These are phyloP conservation scores for Cyberlindnera japonica DNA, from an alignment of 805 yeast species.

Conservation along the genomic window DNA sequence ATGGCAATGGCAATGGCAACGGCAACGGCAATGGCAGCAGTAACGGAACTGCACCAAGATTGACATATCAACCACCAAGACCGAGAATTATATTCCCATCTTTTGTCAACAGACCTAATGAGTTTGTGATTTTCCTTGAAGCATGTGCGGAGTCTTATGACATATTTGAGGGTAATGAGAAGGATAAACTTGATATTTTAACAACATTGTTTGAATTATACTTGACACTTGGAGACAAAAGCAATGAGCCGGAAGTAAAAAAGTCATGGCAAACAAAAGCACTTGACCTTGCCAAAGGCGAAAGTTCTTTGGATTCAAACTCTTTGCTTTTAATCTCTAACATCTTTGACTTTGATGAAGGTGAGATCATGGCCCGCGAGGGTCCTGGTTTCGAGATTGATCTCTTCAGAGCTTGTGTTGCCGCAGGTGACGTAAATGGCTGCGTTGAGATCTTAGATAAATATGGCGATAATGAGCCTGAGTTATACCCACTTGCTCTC, in stretches of 20 bases:
- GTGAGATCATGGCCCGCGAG: slow-evolving; percentile 37
- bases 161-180: slow-evolving; percentile 60
- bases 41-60: not conserved
- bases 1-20: slow-evolving; percentile 7
- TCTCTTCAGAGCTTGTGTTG: slow-evolving; percentile 61
- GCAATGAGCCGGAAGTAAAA: slow-evolving; percentile 34
- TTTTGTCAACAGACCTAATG: slow-evolving; percentile 79
- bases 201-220: slow-evolving; percentile 83
- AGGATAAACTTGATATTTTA: slow-evolving; percentile 69
- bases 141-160: slow-evolving; percentile 83
- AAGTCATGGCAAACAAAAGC: slow-evolving; percentile 69
- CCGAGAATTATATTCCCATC: slow-evolving; percentile 85
- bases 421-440: slow-evolving; percentile 51
- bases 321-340: slow-evolving; percentile 42
- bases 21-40: slow-evolving; percentile 1
- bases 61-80: slow-evolving; percentile 83
- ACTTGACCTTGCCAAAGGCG: slow-evolving; percentile 40
- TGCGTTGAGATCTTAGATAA: slow-evolving; percentile 55
- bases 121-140: slow-evolving; percentile 88
- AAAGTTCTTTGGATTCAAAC: slow-evolving; percentile 50
- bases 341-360: slow-evolving; percentile 47
- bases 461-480: slow-evolving; percentile 61
- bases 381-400: slow-evolving; percentile 41
- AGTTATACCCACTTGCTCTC: slow-evolving; percentile 62
- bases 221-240: slow-evolving; percentile 48